phyloP scores from a whole-genome alignment of 2,329 filamentous ascomycete species.

The Dactylellina sp. region DNA sequence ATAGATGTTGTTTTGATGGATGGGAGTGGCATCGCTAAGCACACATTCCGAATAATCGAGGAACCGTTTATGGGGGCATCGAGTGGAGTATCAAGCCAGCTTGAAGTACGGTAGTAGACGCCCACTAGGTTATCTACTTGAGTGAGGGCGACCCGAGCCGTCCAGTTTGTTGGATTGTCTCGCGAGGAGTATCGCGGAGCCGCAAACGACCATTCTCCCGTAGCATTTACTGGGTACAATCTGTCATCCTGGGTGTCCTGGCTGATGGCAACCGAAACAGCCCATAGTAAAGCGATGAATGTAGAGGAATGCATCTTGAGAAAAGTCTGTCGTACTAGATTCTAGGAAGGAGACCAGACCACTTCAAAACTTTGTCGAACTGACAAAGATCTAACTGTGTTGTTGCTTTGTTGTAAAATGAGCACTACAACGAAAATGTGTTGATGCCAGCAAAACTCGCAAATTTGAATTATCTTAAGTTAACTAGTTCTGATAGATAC shows the following conservation, averaged over 20 bases:
- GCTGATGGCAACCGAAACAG: background rate
- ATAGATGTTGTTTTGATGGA: constrained; percentile 9
- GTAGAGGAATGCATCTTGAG: background rate
- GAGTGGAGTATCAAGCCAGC: constrained; percentile 32
- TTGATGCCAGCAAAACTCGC: no score
- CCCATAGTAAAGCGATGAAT: background rate
- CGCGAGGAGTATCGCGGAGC: constrained; percentile 20
- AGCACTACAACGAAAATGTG: background rate
- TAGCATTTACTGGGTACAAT: constrained; percentile 35
- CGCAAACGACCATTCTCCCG: constrained; percentile 29
- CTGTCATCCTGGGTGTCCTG: constrained; percentile 11
- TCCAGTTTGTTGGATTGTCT: constrained; percentile 34
- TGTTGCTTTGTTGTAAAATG: no score
- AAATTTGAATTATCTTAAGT: no score
- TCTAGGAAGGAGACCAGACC: no score
- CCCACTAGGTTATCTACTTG: constrained; percentile 18
- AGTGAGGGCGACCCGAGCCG: constrained; percentile 26
- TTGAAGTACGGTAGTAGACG: constrained; percentile 24
- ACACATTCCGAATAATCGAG: constrained; percentile 35
- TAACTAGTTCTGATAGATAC: no score
- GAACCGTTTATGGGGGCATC: constrained; percentile 32
- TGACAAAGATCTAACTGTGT: no score
- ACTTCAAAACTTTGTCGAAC: no score
- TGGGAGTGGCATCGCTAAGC: constrained; percentile 24
- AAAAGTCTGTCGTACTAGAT: no score